Percentiles rank a stretch among this genome's conserved stretches.
These are phyloP conservation scores for Acanthamoeba triangularis DNA, from an alignment of 208 protist genomes.

Conservation along the genomic window DNA sequence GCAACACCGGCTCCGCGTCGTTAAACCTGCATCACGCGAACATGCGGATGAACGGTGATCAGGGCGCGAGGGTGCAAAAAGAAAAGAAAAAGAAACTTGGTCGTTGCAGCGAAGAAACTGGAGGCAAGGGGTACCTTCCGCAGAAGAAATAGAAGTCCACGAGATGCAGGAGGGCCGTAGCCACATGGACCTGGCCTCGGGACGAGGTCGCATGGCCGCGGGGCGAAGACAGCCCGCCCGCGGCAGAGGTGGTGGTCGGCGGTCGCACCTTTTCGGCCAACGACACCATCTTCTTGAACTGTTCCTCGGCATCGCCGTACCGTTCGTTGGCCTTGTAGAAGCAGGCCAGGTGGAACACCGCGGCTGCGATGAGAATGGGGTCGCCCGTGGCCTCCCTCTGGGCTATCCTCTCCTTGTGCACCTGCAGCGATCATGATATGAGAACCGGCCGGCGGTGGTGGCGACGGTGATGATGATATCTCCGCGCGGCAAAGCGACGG, in stretches of 20 bases:
- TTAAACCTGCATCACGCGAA: not conserved
- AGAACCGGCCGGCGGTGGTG: not conserved
- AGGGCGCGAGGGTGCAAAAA: too few relatives aligned
- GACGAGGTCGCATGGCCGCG: not conserved
- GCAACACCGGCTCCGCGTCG: constrained; percentile 60
- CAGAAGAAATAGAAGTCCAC: constrained; percentile 68
- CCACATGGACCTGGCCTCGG: not conserved
- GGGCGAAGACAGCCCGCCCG: not conserved
- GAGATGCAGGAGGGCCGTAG: constrained; percentile 47
- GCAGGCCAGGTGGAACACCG: constrained; percentile 18
- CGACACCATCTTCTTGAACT: constrained; percentile 65
- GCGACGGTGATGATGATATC: not conserved
- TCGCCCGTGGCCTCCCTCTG: constrained; percentile 55
- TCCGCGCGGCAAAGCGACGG: too few relatives aligned
- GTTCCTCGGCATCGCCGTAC: constrained; percentile 64
- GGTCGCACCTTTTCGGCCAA: not conserved
- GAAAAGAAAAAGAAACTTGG: not conserved
- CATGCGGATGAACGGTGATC: not conserved
- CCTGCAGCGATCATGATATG: not conserved
- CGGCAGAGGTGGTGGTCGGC: not conserved
- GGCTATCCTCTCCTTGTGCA: constrained; percentile 36
- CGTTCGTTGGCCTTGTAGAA: constrained; percentile 65
- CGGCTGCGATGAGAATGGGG: constrained; percentile 36
- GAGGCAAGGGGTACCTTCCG: not conserved
- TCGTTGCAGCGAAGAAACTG: not conserved